Evolutionary conservation across 208 protist species (phyloP), one percentile per base, ranked within the genome.

Genomic region (Kentomonas sorsogonicus): DNA sequence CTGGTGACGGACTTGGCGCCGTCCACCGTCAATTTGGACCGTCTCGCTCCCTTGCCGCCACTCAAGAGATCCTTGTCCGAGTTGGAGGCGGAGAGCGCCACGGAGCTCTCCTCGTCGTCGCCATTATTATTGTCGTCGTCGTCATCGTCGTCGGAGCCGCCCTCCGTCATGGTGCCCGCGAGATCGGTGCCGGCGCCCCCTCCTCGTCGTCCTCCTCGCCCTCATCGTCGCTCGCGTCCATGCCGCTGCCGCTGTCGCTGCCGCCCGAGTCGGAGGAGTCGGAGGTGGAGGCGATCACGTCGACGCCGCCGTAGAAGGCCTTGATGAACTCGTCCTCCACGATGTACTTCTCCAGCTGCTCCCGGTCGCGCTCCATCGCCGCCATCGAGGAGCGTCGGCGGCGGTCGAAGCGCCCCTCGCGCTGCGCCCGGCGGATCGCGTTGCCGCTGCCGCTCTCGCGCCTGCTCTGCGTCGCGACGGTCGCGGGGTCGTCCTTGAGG

Each of bases 401-500:
- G n/a, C n/a, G n/a, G n/a, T n/a, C n/a, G n/a, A n/a, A n/a, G n/a
- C n/a, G n/a, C n/a, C n/a, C n/a, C n/a, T n/a, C n/a, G n/a, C n/a
- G n/a, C n/a, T n/a, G 22, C 6, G 22, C 38, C n/a, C 3, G 39
- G 36, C 23, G 53, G 11, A 30, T 41, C n/a, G 40, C 40, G 13
- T 10, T 20, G 26, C 30, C 20, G 23, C 3, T 45, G 39, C 1
- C 34, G 22, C 27, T 60, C 16, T 22, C 54, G 27, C 38, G 29
- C 38, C 26, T 55, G 33, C 16, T 38, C 22, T 9, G 13, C n/a
- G 18, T 43, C n/a, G 40, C 40, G 20, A 30, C 31, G 30, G 29
- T 26, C 36, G 13, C 27, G 52, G 2, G 33, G 20, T 85, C 77
- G 27, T 89, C 72, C 46, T 66, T 61, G 1, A 92, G 20, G 20